phyloP scores from a whole-genome alignment of 2,329 filamentous ascomycete species.

The Colletotrichum simmondsii region DNA sequence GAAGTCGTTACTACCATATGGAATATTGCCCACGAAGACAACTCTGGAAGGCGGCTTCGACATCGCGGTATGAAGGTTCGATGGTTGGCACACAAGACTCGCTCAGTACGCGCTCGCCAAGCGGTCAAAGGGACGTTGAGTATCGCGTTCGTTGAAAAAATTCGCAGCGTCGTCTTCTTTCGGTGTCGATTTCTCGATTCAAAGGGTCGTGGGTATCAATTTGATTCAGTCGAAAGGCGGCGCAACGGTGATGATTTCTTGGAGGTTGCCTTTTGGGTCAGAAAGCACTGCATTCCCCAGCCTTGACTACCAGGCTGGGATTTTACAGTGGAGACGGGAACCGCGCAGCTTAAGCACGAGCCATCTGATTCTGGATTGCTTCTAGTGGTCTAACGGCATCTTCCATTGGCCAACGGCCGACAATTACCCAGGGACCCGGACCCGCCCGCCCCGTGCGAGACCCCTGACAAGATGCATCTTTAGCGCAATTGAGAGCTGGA shows the following conservation, averaged over 20 bases:
- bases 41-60: conserved; percentile 82
- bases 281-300: background rate
- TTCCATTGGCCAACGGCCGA: conserved; percentile 30
- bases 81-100: background rate
- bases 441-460: conserved; percentile 22
- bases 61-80: conserved; percentile 60
- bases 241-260: background rate
- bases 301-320: conserved; percentile 32
- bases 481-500: conserved; percentile 23
- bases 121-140: background rate
- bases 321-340: conserved; percentile 24
- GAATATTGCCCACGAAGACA: conserved; percentile 87
- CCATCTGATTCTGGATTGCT: conserved; percentile 7
- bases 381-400: conserved; percentile 4
- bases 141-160: background rate
- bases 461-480: conserved; percentile 28
- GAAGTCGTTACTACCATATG: conserved; percentile 70
- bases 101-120: background rate
- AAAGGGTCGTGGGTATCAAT: background rate
- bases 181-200: background rate
- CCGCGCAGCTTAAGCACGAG: conserved; percentile 29
- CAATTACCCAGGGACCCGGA: conserved; percentile 16
- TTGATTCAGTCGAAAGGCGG: background rate
- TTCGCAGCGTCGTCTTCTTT: background rate
- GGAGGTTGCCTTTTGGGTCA: background rate